Percentiles rank a stretch among this genome's conserved stretches.
Conservation (phyloP, 257 asterid genomes). For the Jacaranda mimosifolia region DNA sequence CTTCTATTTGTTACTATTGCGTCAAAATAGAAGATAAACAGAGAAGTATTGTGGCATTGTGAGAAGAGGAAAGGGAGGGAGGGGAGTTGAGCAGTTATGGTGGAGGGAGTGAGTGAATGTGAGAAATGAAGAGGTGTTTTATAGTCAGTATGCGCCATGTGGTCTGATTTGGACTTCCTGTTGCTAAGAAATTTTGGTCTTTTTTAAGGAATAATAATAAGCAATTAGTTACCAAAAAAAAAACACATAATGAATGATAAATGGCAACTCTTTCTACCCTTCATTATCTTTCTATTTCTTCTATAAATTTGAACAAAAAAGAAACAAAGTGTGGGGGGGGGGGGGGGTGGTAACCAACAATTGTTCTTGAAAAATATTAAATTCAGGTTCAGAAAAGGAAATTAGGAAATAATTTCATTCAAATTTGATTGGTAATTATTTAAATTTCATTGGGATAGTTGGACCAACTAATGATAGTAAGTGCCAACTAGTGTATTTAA, state of each 20-base stretch:
- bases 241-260: not conserved
- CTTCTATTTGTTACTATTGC: constrained; percentile 36
- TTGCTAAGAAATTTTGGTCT: not conserved
- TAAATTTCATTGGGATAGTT: too few relatives aligned
- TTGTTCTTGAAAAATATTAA: too few relatives aligned
- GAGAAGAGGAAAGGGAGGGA: constrained; percentile 32
- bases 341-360: too few relatives aligned
- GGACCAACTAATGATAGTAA: not conserved
- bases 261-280: not conserved
- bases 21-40: constrained; percentile 38
- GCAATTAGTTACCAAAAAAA: not conserved
- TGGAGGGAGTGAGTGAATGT: constrained; percentile 25
- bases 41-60: constrained; percentile 58
- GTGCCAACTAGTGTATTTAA: not conserved
- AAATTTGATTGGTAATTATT: too few relatives aligned
- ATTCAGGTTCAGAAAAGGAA: too few relatives aligned
- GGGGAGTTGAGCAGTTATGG: too few relatives aligned
- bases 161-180: constrained; percentile 42
- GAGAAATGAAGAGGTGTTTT: constrained; percentile 55
- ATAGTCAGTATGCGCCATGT: constrained; percentile 66
- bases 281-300: not conserved
- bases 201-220: not conserved
- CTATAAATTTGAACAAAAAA: not conserved
- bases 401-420: too few relatives aligned
- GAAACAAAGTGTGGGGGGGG: not conserved